Base-by-base conservation (phyloP, 192 early-diverging fungal species). In the Mortierella hygrophila region DNA sequence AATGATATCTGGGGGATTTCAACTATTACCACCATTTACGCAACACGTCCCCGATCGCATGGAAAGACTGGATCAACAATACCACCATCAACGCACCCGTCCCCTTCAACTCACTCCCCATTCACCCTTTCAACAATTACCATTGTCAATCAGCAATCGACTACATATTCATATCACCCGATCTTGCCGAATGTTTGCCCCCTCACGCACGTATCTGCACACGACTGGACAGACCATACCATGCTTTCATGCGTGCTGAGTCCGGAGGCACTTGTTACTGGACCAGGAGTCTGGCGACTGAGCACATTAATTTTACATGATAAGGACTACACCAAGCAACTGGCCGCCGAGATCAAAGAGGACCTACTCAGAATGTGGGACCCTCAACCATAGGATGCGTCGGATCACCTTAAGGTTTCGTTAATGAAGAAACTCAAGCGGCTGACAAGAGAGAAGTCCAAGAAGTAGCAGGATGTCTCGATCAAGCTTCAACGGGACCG, bases 201-300 rank as follows among this genome's bases (percentile, higher is more conserved):
- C 69, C 0, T 41, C 38, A 13, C 38, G 42, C 38, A 41, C 69
- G 8, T 41, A 41, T 38, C 0, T 41, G 7, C 10, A 38, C 35
- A 70, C 20, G 18, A 54, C 18, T 70, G 76, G 76, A 77, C 46
- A 6, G 76, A 77, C 20, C 76, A 77, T 29, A 13, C 76, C 0
- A 77, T 70, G 46, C 42, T 77, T 1, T 70, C 76, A 18, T 77
- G 63, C 21, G 68, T 70, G 42, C 29, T 77, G 0, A 23, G 68
- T 1, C 76, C 70, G 1, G 29, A 68, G 18, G 46, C 40, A 0
- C 26, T 54, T 16, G 18, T 46, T 3, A 52, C 76, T 15, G 76
- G 76, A 68, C 46, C 46, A 44, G 76, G 76, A 77, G 20, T 70
- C 5, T 77, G 76, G 76, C 13, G 68, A 20, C 37, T 77, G 26